phyloP scores from a whole-genome alignment of 805 yeast species.

The Nakazawaea siamensis region DNA sequence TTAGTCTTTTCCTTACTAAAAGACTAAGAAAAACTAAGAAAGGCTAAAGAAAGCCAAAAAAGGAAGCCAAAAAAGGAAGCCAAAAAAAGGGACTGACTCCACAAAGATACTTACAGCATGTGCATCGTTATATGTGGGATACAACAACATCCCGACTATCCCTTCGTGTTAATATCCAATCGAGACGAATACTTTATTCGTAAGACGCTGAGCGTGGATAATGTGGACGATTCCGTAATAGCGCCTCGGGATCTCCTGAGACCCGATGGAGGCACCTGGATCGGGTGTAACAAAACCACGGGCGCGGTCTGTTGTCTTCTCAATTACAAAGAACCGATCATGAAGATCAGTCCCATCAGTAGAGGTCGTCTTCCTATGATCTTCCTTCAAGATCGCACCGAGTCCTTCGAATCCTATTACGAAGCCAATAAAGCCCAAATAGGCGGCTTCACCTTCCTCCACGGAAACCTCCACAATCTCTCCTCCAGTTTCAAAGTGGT shows the following conservation, averaged over 20 bases:
- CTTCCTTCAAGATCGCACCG: constrained; percentile 23
- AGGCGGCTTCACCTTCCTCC: constrained; percentile 59
- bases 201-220: constrained; percentile 39
- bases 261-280: constrained; percentile 84
- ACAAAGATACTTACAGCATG: constrained; percentile 1
- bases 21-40: too few relatives aligned
- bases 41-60: too few relatives aligned
- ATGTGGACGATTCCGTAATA: constrained; percentile 26
- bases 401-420: constrained; percentile 38
- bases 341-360: constrained; percentile 22
- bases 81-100: too few relatives aligned
- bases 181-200: constrained; percentile 80
- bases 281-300: constrained; percentile 48
- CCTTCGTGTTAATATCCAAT: constrained; percentile 71
- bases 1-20: too few relatives aligned
- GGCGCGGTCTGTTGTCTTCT: constrained; percentile 69
- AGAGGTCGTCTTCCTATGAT: constrained; percentile 38
- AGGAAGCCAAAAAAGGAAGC: too few relatives aligned
- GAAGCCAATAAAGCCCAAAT: constrained; percentile 27
- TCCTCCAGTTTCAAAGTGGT: too few relatives aligned
- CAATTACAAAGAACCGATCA: constrained; percentile 50
- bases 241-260: constrained; percentile 73
- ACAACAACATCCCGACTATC: constrained; percentile 63
- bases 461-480: constrained; percentile 36
- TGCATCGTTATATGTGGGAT: constrained; percentile 62